Evolutionary conservation across 768 basidiomycete genomes (phyloP), one percentile per base, ranked within the genome.

Genomic region (Rhizopogon salebrosus): DNA sequence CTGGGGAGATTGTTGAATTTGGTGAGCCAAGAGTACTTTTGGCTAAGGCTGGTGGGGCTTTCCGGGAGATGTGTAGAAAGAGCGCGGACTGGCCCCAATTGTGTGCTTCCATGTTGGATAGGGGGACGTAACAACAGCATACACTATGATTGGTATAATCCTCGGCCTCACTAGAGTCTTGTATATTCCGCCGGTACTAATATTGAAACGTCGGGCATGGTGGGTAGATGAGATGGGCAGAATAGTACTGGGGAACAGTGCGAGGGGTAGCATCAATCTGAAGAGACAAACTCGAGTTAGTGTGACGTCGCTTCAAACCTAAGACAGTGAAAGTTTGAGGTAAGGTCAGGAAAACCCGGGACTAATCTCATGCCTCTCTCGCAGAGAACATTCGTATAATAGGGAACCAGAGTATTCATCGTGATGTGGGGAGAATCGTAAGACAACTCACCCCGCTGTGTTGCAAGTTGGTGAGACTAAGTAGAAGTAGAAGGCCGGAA

Each of bases 1-100:
- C 78, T 16, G 91, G 91, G 2, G 74, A 78, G 52, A 75, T 94
- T 40, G 66, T 83, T n/a, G 90, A 94, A 62, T 92, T 83, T 64
- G 92, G 85, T 52, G 72, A 80, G 8, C 91, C 92, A 0, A 67
- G 62, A 37, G 72, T 64, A 16, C 68, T 94, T 45, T 70, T 91
- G 41, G 61, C 61, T 2, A 79, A 72, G 34, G 68, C 73, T 13
- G 78, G 77, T 18, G 81, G 88, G 3, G 70, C 73, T 23, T 91
- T 92, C 64, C 76, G 80, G 45, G 79, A 80, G 55, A 80, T 92
- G 80, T 87, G 85, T 66, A 70, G 75, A 40, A 76, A 78, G 56
- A 86, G 84, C 63, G 75, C 76, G 3, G 80, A 81, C 50, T 80
- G 79, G 78, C 63, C 71, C 11, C 45, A 34, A n/a, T 39, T 71